Evolutionary conservation across 2,329 filamentous ascomycete species (phyloP).

Genomic region (Pseudophaeomoniella oleicola): DNA sequence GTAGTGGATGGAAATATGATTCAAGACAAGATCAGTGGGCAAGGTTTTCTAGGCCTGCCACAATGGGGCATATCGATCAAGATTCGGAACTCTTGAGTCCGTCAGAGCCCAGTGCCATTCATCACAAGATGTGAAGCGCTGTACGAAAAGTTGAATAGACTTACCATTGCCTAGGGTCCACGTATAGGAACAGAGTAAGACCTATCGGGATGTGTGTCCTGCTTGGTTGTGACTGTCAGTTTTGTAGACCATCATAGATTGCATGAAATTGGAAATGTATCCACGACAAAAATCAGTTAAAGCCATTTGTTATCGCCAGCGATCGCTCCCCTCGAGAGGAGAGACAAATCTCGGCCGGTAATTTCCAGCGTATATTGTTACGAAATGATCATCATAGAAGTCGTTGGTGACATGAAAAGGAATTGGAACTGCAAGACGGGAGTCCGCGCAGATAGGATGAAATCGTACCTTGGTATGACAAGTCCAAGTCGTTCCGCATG

Average conservation of each 20-base stretch:
- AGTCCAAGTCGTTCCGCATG: constrained; percentile 2
- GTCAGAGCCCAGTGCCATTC: constrained; percentile 96
- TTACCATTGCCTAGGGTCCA: no score
- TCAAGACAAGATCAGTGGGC: constrained; percentile 69
- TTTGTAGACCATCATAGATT: constrained; percentile 7
- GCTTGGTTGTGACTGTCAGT: background rate
- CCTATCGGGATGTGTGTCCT: background rate
- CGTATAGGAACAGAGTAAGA: no score
- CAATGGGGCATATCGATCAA: constrained; percentile 83
- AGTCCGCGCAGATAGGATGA: no score
- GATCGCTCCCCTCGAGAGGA: constrained; percentile 19
- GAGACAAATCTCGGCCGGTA: constrained; percentile 71
- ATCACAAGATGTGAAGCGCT: constrained; percentile 42
- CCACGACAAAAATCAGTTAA: constrained; percentile 50
- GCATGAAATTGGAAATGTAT: constrained; percentile 10
- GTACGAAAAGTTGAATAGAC: no score
- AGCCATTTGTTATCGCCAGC: constrained; percentile 78
- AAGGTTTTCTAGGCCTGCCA: constrained; percentile 99
- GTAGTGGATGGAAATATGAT: constrained; percentile 2
- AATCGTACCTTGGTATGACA: no score
- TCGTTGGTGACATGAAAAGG: constrained; percentile 11
- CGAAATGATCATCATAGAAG: constrained; percentile 46
- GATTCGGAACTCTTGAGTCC: constrained; percentile 37
- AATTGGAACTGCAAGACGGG: background rate
- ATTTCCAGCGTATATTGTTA: constrained; percentile 71